Evolutionary conservation across 208 protist genomes (phyloP), one percentile per base, ranked within the genome.

Genomic region (Leishmania aethiopica): DNA sequence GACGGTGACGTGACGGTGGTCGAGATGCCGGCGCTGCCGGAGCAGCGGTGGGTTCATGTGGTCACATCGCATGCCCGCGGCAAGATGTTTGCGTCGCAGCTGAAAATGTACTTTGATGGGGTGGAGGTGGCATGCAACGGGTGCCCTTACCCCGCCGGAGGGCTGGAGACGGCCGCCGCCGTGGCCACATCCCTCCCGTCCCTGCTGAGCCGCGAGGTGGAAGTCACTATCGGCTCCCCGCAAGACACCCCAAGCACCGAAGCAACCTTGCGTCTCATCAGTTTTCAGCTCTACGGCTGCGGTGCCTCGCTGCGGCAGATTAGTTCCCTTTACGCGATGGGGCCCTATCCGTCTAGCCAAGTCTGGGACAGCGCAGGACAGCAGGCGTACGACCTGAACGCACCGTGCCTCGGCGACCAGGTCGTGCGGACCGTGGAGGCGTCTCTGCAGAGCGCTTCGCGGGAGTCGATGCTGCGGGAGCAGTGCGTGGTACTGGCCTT

Each of bases 31-130:
- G 86, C 85, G 72, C 86, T 95, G 40, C 87, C 86, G 17, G 83
- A 89, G 42, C 78, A 77, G 19, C 64, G 66, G 64, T 95, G 91
- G 91, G 81, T 85, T 51, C 88, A 95, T 75, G 85, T 95, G 22
- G 84, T 78, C 13, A 80, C 88, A 70, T 86, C 66, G 42, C 89
- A 92, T 79, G 78, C 66, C 35, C 83, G 86, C 40, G 82, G 78
- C 4, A 87, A 81, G 62, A 78, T 95, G 17, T 87, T 86, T 69
- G 60, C 77, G 37, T 90, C 86, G 55, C 74, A 89, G 45, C 49
- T 94, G 42, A 82, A 84, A 49, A 77, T 88, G 71, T 93, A 83
- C 70, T 81, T 85, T 2, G 84, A 94, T 66, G 91, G 91, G 28
- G 89, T 90, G 32, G 81, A 84, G 70, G 89, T 90, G 69, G 47